Conservation (phyloP, 768 basidiomycete genomes). For the Boletus pseudopeckii region DNA sequence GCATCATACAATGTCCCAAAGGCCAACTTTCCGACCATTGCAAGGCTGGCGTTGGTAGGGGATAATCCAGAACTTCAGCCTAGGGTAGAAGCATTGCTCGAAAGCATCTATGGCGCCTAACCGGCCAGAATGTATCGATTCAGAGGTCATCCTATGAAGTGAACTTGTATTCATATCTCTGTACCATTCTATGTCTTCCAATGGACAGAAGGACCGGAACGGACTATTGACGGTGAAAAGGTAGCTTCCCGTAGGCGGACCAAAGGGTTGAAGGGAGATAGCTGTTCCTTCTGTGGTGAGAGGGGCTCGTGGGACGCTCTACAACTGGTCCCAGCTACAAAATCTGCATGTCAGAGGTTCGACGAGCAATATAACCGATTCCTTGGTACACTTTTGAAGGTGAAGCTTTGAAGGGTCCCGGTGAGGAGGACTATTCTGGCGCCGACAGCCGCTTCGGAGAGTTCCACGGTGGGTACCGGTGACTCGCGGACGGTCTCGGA, state of each 20-base stretch:
- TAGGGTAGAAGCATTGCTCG: slow-evolving; percentile 48
- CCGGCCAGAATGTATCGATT: background rate
- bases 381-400: too few species aligned
- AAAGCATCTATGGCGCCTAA: slow-evolving; percentile 38
- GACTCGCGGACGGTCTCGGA: slow-evolving; percentile 1
- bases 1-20: slow-evolving; percentile 62
- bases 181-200: background rate
- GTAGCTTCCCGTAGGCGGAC: too few species aligned
- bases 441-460: background rate
- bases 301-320: background rate
- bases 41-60: slow-evolving; percentile 27
- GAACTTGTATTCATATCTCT: background rate
- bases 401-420: too few species aligned
- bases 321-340: too few species aligned
- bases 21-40: slow-evolving; percentile 51
- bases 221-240: too few species aligned
- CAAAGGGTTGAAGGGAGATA: background rate
- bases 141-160: background rate
- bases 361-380: too few species aligned
- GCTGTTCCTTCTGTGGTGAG: background rate
- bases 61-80: slow-evolving; percentile 36
- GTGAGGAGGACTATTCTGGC: background rate
- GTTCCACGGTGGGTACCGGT: too few species aligned
- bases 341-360: too few species aligned
- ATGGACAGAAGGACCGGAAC: background rate